phyloP scores from a whole-genome alignment of 2,329 filamentous ascomycete species.

The Thielaviopsis populi region DNA sequence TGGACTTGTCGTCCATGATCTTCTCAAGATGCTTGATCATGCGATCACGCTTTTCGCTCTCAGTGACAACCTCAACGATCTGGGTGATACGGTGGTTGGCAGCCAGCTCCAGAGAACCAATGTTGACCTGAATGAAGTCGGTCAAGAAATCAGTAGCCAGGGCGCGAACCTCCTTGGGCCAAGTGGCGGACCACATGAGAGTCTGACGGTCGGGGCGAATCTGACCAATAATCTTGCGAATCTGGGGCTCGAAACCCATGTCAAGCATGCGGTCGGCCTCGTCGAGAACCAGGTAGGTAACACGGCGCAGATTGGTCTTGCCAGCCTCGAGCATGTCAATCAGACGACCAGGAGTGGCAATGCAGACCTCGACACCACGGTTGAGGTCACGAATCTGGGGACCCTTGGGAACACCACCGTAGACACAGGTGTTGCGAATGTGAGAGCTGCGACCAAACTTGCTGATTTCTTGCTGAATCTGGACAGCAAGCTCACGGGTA shows the following conservation, averaged over 20 bases:
- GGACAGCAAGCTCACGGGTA: conserved; percentile 92
- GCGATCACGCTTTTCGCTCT: conserved; percentile 92
- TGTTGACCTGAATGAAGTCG: conserved; percentile 98
- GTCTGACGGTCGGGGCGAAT: conserved; percentile 97
- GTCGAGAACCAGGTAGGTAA: conserved; percentile 95
- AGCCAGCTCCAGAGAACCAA: conserved; percentile 87
- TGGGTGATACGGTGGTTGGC: conserved; percentile 97
- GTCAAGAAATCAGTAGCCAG: conserved; percentile 80
- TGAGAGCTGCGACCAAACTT: conserved; percentile 97
- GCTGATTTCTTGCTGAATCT: conserved; percentile 96
- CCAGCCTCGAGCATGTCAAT: conserved; percentile 98
- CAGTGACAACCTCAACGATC: conserved; percentile 88
- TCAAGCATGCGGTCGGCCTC: conserved; percentile 99
- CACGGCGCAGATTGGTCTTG: conserved; percentile 94
- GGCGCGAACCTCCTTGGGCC: conserved; percentile 95
- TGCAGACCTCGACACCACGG: conserved; percentile 94
- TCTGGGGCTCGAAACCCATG: conserved; percentile 99
- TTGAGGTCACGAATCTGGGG: conserved; percentile 90
- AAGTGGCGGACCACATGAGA: conserved; percentile 99
- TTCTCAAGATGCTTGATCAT: conserved; percentile 98
- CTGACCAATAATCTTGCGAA: conserved; percentile 95
- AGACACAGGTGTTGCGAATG: conserved; percentile 97
- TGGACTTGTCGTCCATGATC: conserved; percentile 89
- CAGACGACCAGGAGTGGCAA: conserved; percentile 90
- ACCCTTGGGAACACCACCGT: conserved; percentile 96